phyloP scores from a whole-genome alignment of 1,284 basidiomycete species.

The Chalciporus piperatoides region DNA sequence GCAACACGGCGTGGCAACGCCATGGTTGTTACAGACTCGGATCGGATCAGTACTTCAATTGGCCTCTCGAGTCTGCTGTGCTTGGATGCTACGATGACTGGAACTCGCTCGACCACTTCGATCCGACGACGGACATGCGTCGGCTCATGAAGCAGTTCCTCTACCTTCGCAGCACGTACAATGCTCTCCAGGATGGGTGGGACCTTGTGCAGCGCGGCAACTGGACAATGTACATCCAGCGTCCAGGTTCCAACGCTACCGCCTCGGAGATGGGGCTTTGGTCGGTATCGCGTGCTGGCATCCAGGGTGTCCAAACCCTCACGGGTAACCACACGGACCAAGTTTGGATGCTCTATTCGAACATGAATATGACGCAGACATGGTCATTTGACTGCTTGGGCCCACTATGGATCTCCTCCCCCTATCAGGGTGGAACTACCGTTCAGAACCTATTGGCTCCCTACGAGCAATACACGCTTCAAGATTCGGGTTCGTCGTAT shows the following conservation, averaged over 20 bases:
- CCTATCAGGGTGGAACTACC: constrained; percentile 55
- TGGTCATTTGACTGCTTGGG: constrained; percentile 61
- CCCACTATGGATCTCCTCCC: constrained; percentile 70
- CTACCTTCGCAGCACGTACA: constrained; percentile 64
- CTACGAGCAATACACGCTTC: constrained; percentile 71
- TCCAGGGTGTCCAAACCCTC: constrained; percentile 53
- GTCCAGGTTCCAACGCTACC: constrained; percentile 80
- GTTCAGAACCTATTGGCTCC: constrained; percentile 80
- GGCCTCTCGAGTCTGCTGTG: constrained; percentile 74
- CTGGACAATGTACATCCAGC: constrained; percentile 73
- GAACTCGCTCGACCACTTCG: constrained; percentile 91
- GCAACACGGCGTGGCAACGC: constrained; percentile 81
- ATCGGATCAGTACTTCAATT: constrained; percentile 87
- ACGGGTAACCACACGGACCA: constrained; percentile 57
- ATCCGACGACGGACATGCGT: constrained; percentile 75
- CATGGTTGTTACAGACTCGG: constrained; percentile 90
- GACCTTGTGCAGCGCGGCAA: constrained; percentile 75
- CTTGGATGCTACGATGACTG: constrained; percentile 83
- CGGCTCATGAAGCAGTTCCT: constrained; percentile 73
- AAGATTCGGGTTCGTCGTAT: constrained; percentile 60
- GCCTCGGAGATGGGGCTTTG: constrained; percentile 83
- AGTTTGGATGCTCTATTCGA: constrained; percentile 81
- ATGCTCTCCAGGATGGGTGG: constrained; percentile 80
- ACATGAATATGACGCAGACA: constrained; percentile 71
- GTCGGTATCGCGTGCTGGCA: constrained; percentile 68